phyloP scores from a whole-genome alignment of 441 rosid genomes.

The Mallotus repandus region DNA sequence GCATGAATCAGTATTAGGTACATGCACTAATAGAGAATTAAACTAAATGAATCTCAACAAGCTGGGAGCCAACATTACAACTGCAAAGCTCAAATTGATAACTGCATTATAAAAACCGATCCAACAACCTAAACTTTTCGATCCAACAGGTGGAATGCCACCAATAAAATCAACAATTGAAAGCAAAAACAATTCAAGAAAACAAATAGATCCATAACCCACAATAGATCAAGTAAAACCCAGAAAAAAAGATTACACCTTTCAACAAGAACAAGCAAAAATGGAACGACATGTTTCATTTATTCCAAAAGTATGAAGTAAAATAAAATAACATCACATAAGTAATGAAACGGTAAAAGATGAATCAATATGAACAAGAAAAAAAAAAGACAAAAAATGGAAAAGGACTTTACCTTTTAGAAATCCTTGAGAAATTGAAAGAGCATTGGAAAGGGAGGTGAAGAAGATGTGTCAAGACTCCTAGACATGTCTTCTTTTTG shows the following conservation, averaged over 20 bases:
- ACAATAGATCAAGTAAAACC: slow-evolving; percentile 25
- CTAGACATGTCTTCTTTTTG: too few relatives aligned
- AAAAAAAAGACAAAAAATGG: neutral
- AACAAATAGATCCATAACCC: slow-evolving; percentile 5
- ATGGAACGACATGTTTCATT: too few relatives aligned
- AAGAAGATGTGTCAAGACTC: too few relatives aligned
- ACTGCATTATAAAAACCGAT: slow-evolving; percentile 7
- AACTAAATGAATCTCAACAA: neutral
- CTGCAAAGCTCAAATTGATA: slow-evolving; percentile 7
- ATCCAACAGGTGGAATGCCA: slow-evolving; percentile 26
- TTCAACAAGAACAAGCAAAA: neutral
- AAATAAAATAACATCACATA: neutral
- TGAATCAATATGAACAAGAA: neutral
- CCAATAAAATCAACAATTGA: slow-evolving; percentile 5
- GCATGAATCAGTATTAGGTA: neutral
- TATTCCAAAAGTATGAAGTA: too few relatives aligned
- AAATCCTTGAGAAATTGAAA: neutral
- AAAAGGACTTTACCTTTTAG: slow-evolving; percentile 3
- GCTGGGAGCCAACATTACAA: neutral
- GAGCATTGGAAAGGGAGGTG: too few relatives aligned
- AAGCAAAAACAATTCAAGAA: neutral
- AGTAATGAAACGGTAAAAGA: too few relatives aligned
- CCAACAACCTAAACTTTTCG: slow-evolving; percentile 7
- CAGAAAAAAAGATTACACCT: slow-evolving; percentile 7
- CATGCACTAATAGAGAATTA: neutral